A percentile compares a stretch with the other conserved stretches of the same genome.
phyloP scores from a whole-genome alignment of 768 basidiomycete genomes.

The Psilocybe sp. region DNA sequence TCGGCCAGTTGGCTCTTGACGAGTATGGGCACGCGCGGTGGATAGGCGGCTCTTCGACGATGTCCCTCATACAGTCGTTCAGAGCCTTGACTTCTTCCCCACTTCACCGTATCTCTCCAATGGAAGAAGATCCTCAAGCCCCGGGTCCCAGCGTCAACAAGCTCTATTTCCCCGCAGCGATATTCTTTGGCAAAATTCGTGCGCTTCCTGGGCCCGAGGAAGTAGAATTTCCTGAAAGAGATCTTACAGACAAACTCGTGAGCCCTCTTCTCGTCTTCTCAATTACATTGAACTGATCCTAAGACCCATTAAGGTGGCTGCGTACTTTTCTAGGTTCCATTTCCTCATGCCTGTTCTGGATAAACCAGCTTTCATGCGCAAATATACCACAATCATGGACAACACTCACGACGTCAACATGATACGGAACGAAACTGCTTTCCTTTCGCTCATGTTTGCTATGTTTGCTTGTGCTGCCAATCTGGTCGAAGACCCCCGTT shows the following conservation, averaged over 20 bases:
- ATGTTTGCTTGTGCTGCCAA: slow-evolving; percentile 87
- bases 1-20: slow-evolving; percentile 85
- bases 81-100: slow-evolving; percentile 72
- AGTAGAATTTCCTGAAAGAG: slow-evolving; percentile 82
- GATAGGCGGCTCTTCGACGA: slow-evolving; percentile 90
- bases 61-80: slow-evolving; percentile 90
- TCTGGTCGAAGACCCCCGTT: slow-evolving; percentile 70
- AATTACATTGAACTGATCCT: slow-evolving; percentile 18
- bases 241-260: slow-evolving; percentile 85
- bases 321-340: slow-evolving; percentile 85
- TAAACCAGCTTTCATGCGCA: slow-evolving; percentile 76
- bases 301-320: slow-evolving; percentile 58
- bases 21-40: slow-evolving; percentile 89
- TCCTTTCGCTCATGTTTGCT: slow-evolving; percentile 82
- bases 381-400: slow-evolving; percentile 75
- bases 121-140: slow-evolving; percentile 79
- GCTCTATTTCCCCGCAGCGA: slow-evolving; percentile 82
- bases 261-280: slow-evolving; percentile 26
- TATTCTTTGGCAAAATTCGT: slow-evolving; percentile 83
- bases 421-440: slow-evolving; percentile 64
- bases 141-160: slow-evolving; percentile 82
- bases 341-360: slow-evolving; percentile 87
- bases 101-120: slow-evolving; percentile 74
- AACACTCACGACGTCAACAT: slow-evolving; percentile 50
- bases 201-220: slow-evolving; percentile 83